Evolutionary conservation across 139 green algal species (phyloP), one percentile per base, ranked within the genome.

Genomic region (Volvox africanus): DNA sequence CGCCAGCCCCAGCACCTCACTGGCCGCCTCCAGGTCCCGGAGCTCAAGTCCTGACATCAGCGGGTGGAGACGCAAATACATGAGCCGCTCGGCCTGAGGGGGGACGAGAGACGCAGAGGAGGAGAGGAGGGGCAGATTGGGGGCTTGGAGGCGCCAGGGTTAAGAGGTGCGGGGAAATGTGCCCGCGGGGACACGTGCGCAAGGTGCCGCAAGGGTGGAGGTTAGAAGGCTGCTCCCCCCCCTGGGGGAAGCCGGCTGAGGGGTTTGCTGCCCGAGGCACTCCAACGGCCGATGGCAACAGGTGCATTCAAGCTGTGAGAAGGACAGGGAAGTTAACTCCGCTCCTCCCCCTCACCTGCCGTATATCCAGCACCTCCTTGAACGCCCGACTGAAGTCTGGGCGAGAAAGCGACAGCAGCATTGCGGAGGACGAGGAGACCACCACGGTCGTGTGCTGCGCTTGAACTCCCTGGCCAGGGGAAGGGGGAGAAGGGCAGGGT

Each of bases 281-380:
- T n/a, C n/a, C n/a, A n/a, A n/a, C n/a, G n/a, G n/a, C n/a, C n/a
- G n/a, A n/a, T n/a, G n/a, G n/a, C n/a, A n/a, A n/a, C n/a, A n/a
- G n/a, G n/a, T n/a, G n/a, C n/a, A n/a, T n/a, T n/a, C n/a, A n/a
- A n/a, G n/a, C n/a, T n/a, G n/a, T n/a, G n/a, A n/a, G n/a, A n/a
- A n/a, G n/a, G n/a, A n/a, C n/a, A n/a, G n/a, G n/a, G n/a, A n/a
- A n/a, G n/a, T n/a, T n/a, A n/a, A n/a, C 24, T 36, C 61, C 26
- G 18, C 61, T 19, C 32, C 32, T 32, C 82, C 30, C 14, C 21
- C 85, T 12, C 73, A 90, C 86, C 86, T 90, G 86, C 50, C 86
- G 86, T 30, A 90, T 90, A 50, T 90, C 86, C 26, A 90, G 86
- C 44, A 90, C 86, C 55, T 90, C 86, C 86, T 90, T 90, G 86